Percentiles rank a stretch among this genome's conserved stretches.
These are phyloP conservation scores for Zygotorulaspora florentina DNA, from an alignment of 805 yeast genomes.

Conservation along the genomic window DNA sequence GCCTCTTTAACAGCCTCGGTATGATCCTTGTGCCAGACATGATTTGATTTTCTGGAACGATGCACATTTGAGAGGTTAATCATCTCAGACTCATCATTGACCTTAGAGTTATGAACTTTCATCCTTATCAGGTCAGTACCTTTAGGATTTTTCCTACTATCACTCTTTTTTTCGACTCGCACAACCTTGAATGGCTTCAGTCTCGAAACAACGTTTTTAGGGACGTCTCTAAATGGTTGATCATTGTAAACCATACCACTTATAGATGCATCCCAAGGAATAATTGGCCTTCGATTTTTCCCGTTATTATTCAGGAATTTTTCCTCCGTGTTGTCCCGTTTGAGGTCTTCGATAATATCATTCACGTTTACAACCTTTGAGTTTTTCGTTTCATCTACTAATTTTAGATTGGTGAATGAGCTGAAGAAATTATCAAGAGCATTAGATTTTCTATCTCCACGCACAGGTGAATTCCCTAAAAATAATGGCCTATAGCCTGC, in stretches of 20 bases:
- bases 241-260: constrained; percentile 37
- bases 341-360: constrained; percentile 20
- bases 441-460: constrained; percentile 5
- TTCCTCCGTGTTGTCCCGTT: constrained; percentile 12
- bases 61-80: constrained; percentile 23
- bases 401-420: constrained; percentile 21
- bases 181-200: constrained; percentile 39
- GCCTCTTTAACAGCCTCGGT: constrained; percentile 2
- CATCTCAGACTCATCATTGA: constrained; percentile 31
- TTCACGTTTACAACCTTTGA: constrained; percentile 17
- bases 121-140: constrained; percentile 52
- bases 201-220: constrained; percentile 35
- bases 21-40: neutral
- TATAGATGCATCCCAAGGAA: constrained; percentile 40
- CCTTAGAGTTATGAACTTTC: constrained; percentile 32
- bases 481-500: constrained; percentile 46
- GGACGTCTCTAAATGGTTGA: constrained; percentile 35
- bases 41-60: neutral
- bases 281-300: constrained; percentile 25
- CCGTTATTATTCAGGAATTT: constrained; percentile 7
- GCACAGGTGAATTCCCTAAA: constrained; percentile 35
- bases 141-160: constrained; percentile 69
- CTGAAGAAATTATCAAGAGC: constrained; percentile 20
- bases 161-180: constrained; percentile 75
- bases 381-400: constrained; percentile 9